These are phyloP conservation scores for Coprinopsis marcescibilis DNA, from an alignment of 768 basidiomycete genomes.

Conservation along the genomic window DNA sequence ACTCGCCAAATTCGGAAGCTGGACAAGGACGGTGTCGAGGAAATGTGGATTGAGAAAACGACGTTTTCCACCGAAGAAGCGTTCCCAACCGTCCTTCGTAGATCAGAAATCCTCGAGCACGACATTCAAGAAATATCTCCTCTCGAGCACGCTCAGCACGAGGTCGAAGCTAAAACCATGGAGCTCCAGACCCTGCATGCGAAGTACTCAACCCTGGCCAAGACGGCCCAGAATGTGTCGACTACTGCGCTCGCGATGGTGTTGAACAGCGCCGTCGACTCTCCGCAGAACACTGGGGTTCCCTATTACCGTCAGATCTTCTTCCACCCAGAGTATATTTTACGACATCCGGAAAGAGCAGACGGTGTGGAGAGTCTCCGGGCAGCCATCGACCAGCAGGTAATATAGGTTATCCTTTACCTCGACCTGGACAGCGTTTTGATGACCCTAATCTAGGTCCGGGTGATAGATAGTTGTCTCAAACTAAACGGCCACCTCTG, in stretches of 20 bases:
- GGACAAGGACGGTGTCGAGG: constrained; percentile 60
- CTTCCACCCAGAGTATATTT: constrained; percentile 63
- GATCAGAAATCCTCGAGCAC: constrained; percentile 76
- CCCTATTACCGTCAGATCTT: constrained; percentile 73
- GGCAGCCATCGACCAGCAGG: constrained; percentile 76
- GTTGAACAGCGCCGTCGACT: constrained; percentile 82
- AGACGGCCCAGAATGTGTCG: constrained; percentile 64
- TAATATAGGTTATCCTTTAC: constrained; percentile 23
- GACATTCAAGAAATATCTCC: constrained; percentile 79
- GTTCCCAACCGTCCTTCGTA: constrained; percentile 86
- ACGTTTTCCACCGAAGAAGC: constrained; percentile 80
- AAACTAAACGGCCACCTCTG: constrained; percentile 79
- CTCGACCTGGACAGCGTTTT: neutral
- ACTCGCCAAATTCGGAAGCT: constrained; percentile 62
- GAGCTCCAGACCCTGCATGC: constrained; percentile 65
- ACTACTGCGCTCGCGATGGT: constrained; percentile 84
- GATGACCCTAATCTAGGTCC: constrained; percentile 41
- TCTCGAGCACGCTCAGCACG: constrained; percentile 73
- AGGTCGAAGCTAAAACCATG: constrained; percentile 75
- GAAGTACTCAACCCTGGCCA: constrained; percentile 73
- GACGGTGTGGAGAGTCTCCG: constrained; percentile 70
- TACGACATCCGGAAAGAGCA: constrained; percentile 61
- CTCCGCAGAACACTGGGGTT: constrained; percentile 71
- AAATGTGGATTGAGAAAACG: constrained; percentile 87
- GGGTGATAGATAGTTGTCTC: constrained; percentile 78